Evolutionary conservation across 1,284 basidiomycete species (phyloP).

Genomic region (Cryptococcus wingfieldii): DNA sequence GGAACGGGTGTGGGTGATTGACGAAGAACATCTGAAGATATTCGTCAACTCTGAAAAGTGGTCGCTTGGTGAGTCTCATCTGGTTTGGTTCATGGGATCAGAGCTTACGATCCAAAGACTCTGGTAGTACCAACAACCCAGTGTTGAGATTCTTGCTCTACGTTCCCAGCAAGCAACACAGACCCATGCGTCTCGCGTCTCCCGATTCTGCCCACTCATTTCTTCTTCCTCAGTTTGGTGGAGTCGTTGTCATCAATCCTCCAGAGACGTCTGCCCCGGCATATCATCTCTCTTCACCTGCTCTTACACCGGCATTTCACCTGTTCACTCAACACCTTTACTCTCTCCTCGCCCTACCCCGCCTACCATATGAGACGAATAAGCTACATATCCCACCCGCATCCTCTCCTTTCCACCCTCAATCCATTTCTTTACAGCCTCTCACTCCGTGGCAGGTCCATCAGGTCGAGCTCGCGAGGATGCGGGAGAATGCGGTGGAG

Average conservation of each 20-base stretch:
- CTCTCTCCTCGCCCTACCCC: slow-evolving; percentile 70
- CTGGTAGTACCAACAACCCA: slow-evolving; percentile 68
- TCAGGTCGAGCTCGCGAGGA: slow-evolving; percentile 66
- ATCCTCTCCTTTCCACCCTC: slow-evolving; percentile 16
- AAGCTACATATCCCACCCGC: slow-evolving; percentile 19
- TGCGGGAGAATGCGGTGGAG: slow-evolving; percentile 63
- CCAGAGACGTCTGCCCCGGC: slow-evolving; percentile 31
- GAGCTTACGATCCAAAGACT: slow-evolving; percentile 29
- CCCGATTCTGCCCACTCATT: slow-evolving; percentile 54
- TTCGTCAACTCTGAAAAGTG: slow-evolving; percentile 96
- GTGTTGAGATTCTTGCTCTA: slow-evolving; percentile 91
- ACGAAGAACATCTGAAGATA: slow-evolving; percentile 74
- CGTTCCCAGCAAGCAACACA: slow-evolving; percentile 65
- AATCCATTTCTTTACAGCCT: slow-evolving; percentile 16
- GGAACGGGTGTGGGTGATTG: slow-evolving; percentile 57
- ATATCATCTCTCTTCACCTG: slow-evolving; percentile 25
- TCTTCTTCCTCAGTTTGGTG: slow-evolving; percentile 92
- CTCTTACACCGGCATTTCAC: slow-evolving; percentile 60
- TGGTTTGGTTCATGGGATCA: slow-evolving; percentile 51
- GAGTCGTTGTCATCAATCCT: slow-evolving; percentile 75
- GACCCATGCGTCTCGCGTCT: slow-evolving; percentile 63
- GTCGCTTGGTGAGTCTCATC: slow-evolving; percentile 66
- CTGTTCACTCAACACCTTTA: slow-evolving; percentile 72
- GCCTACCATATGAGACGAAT: slow-evolving; percentile 51
- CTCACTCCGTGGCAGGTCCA: slow-evolving; percentile 66